Evolutionary conservation across 768 basidiomycete genomes (phyloP), one percentile per base, ranked within the genome.

Genomic region (Hydnum rufescens): DNA sequence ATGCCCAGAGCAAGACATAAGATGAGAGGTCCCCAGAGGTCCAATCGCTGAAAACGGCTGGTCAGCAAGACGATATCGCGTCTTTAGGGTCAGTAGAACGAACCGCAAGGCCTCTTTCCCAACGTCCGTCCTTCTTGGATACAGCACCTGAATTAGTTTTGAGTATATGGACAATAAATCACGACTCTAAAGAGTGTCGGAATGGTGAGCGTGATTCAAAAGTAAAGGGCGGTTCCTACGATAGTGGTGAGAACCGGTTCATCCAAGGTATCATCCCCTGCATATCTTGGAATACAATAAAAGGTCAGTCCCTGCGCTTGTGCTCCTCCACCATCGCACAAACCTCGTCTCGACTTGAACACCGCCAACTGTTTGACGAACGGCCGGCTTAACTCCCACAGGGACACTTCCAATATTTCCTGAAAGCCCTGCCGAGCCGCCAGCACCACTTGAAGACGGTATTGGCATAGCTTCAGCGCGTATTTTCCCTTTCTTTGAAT

Each of bases 21-120:
- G 25, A 96, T 71, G 2, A 96, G 71, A 6, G 92, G 92, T 2
- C 92, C 92, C 93, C 93, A 97, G 25, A 97, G 72, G 66, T 97
- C 93, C 93, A 92, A 97, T 62, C 96, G 92, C 57, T 89, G 89
- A 50, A 22, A 46, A 8, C 23, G 13, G 8, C 22, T 8, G 22
- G 44, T 52, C 28, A 49, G 50, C 31, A 22, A 26, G 3, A 4
- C 5, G 13, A 8, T 42, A 44, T 32, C 36, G 13, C 50, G 23
- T 29, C 2, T 25, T 3, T 42, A 18, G 30, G 29, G 58, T n/a
- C 30, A 28, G 18, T 16, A 49, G 53, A 6, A 54, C 71, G 51
- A 42, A 86, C 92, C 72, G 75, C 44, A 90, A 67, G 3, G 90
- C 84, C 67, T 90, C 89, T 47, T 85, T 78, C 6, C 77, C 77